These are phyloP conservation scores for Penicillium sp. DNA, from an alignment of 2,329 filamentous ascomycete species.

Conservation along the genomic window DNA sequence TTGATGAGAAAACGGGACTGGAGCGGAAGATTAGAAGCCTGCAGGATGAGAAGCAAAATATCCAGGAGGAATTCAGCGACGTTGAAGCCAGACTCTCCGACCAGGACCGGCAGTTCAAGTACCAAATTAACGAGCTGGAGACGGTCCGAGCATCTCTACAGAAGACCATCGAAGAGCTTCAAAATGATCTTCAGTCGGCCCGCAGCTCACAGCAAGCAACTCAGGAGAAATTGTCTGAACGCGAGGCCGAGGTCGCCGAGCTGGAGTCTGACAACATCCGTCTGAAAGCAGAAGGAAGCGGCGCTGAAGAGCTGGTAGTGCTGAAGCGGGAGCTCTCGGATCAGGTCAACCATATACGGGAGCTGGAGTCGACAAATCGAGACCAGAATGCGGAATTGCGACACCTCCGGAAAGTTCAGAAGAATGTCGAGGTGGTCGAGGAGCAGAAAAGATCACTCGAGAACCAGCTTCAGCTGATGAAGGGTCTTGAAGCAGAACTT, in stretches of 20 bases:
- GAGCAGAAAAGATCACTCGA: conserved; percentile 88
- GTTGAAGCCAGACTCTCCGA: conserved; percentile 70
- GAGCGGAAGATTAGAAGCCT: conserved; percentile 56
- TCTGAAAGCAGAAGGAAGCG: conserved; percentile 81
- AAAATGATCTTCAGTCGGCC: conserved; percentile 55
- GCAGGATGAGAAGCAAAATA: conserved; percentile 67
- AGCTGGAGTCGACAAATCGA: conserved; percentile 74
- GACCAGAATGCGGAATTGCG: conserved; percentile 78
- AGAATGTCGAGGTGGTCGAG: conserved; percentile 88
- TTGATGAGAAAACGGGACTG: conserved; percentile 55
- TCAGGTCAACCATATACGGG: conserved; percentile 86
- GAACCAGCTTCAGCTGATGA: conserved; percentile 71
- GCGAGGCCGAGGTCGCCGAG: conserved; percentile 67
- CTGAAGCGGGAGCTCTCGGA: conserved; percentile 86
- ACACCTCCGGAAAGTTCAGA: conserved; percentile 74
- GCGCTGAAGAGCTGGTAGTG: conserved; percentile 78
- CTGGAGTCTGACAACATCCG: conserved; percentile 81
- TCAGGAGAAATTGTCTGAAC: conserved; percentile 66
- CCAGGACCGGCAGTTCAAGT: conserved; percentile 63
- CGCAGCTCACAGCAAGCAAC: conserved; percentile 56
- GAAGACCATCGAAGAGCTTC: conserved; percentile 52
- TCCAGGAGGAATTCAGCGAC: conserved; percentile 83
- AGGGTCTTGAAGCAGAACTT: conserved; percentile 71
- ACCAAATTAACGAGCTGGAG: conserved; percentile 60
- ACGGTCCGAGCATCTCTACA: conserved; percentile 59